Conservation (phyloP, 2,329 filamentous ascomycete genomes). For the Aspergillus flavus region DNA sequence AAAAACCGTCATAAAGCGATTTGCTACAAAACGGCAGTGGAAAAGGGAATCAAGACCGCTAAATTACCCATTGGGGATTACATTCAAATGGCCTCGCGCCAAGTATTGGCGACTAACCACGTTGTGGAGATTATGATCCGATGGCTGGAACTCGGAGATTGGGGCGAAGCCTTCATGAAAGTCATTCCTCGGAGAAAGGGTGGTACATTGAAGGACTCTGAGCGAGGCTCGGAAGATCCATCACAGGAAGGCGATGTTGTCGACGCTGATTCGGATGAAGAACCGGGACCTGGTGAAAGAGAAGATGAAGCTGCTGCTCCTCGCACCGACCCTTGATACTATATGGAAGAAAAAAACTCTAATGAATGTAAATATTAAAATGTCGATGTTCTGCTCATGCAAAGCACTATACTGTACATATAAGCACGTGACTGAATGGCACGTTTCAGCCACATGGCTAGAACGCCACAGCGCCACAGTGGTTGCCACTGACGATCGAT, state of each 20-base stretch:
- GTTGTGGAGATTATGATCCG: constrained; percentile 95
- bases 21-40: constrained; percentile 79
- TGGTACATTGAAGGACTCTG: constrained; percentile 60
- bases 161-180: constrained; percentile 83
- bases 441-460: constrained; percentile 15
- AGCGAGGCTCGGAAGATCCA: constrained; percentile 9
- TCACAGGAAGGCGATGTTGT: constrained; percentile 31
- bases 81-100: constrained; percentile 83
- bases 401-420: neutral
- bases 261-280: constrained; percentile 18
- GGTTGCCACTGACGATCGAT: constrained; percentile 28
- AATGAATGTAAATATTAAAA: neutral
- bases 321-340: neutral
- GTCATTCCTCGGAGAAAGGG: constrained; percentile 93
- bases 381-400: no score
- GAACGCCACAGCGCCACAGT: constrained; percentile 19
- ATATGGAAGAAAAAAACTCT: neutral
- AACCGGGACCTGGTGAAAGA: constrained; percentile 10
- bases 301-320: neutral
- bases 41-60: constrained; percentile 79
- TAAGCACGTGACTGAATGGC: neutral
- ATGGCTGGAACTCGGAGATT: constrained; percentile 88
- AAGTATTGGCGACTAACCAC: constrained; percentile 90
- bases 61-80: constrained; percentile 94
- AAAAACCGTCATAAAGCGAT: constrained; percentile 95